These are phyloP conservation scores for Diddensiella santjacobensis DNA, from an alignment of 805 yeast species.

Conservation along the genomic window DNA sequence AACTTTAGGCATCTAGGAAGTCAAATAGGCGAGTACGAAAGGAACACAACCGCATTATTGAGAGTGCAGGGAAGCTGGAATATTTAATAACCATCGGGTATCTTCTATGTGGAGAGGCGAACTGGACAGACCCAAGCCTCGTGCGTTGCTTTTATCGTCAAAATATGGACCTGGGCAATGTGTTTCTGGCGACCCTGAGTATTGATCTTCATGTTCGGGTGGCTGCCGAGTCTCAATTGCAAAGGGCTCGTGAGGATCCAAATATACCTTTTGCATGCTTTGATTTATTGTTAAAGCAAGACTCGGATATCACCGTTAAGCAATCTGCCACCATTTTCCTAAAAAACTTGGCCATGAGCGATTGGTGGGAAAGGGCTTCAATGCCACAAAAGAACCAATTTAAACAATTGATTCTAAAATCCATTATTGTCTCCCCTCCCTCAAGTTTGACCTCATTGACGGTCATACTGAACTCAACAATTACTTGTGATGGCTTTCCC, in stretches of 20 bases:
- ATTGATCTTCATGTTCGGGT: slow-evolving; percentile 56
- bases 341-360: slow-evolving; percentile 50
- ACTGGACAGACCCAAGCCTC: too few relatives aligned
- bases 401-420: slow-evolving; percentile 4
- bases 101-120: too few relatives aligned
- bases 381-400: slow-evolving; percentile 2
- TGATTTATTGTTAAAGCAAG: slow-evolving; percentile 56
- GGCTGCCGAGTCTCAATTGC: slow-evolving; percentile 65
- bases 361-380: slow-evolving; percentile 4
- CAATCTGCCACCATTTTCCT: slow-evolving; percentile 75
- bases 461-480: slow-evolving; percentile 3
- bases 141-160: too few relatives aligned
- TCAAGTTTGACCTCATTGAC: slow-evolving; percentile 4
- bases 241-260: slow-evolving; percentile 47
- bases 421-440: slow-evolving; percentile 4
- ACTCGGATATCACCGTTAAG: slow-evolving; percentile 48
- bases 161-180: slow-evolving; percentile 8
- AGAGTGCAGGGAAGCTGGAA: too few relatives aligned
- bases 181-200: slow-evolving; percentile 52
- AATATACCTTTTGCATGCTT: slow-evolving; percentile 80
- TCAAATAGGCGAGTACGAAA: too few relatives aligned
- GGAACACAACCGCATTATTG: too few relatives aligned
- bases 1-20: not conserved
- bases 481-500: slow-evolving; percentile 10
- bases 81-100: too few relatives aligned